Conservation (phyloP, 176 grass and related monocot species). For the Oryza brachyantha region DNA sequence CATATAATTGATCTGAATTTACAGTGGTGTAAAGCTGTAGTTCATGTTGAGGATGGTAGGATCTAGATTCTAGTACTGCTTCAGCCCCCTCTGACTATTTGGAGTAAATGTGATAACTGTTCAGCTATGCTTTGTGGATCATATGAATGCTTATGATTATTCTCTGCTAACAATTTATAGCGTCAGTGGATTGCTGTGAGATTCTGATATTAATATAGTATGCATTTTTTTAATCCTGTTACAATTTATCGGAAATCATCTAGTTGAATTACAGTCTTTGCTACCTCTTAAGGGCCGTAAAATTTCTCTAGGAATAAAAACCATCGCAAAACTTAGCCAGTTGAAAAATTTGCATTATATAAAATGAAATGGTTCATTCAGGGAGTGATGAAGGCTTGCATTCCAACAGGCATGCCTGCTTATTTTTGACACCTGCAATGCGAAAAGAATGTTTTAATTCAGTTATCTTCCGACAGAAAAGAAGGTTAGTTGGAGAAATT, state of each 20-base stretch:
- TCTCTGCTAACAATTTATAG: not conserved
- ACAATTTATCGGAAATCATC: not conserved
- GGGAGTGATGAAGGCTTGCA: too few species aligned
- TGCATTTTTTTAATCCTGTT: not conserved
- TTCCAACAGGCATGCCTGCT: too few species aligned
- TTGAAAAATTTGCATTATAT: not conserved
- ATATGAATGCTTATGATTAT: not conserved
- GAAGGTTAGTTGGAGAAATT: not conserved
- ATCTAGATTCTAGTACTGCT: not conserved
- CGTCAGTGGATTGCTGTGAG: not conserved
- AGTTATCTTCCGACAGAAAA: not conserved
- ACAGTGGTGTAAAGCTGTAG: not conserved
- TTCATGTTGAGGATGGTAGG: not conserved
- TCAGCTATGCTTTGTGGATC: not conserved
- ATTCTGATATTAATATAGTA: not conserved
- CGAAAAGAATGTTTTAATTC: not conserved
- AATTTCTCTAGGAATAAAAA: not conserved
- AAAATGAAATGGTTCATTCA: not conserved
- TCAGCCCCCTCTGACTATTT: not conserved
- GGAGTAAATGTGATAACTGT: not conserved
- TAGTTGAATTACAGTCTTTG: not conserved
- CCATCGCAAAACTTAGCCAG: not conserved
- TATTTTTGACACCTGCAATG: not conserved
- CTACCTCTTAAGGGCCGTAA: not conserved
- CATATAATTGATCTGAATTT: not conserved